Base-by-base conservation (phyloP, 345 rosid genomes). In the Boechera divaricarpa region DNA sequence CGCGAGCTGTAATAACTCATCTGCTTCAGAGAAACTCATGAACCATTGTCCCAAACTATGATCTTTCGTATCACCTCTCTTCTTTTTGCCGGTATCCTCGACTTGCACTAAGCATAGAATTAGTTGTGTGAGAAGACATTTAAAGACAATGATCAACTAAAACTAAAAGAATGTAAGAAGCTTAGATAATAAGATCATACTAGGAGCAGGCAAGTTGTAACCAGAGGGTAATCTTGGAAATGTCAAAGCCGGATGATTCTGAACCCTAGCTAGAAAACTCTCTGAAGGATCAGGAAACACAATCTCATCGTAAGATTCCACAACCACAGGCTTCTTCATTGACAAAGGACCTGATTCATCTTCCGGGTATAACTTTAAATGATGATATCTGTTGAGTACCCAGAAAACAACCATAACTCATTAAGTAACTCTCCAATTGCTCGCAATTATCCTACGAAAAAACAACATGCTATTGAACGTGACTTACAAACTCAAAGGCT, bases 271-370 rank as follows among this genome's bases (percentile, higher is more conserved):
- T 72, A 91, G 70, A 69, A 90, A 83, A 36, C 66, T 79, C 60
- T 90, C 93, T 10, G 83, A 84, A 59, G 90, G 96, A 59, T 88
- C 91, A 47, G 90, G 85, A 60, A 90, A 83, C 74, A 87, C 96
- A 76, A 88, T 84, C 79, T 90, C 92, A 65, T 90, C 83, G 2
- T 86, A 90, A 1, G 80, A 79, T 77, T 90, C 96, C 41, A 85
- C 91, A 63, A 87, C 84, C 28, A 90, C 91, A 52, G 91, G 96
- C 75, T 83, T 90, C 83, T 90, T 90, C 41, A 79, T 87, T 42
- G 96, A 83, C 79, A 81, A 73, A 53, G 89, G 82, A 55, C 86
- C 85, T 52, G 89, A 74, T 41, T 89, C 97, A 53, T 85, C 92
- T 12, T 91, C 93, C 0, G 88, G 89, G 44, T 89, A 87, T 80